A percentile compares a stretch with the other conserved stretches of the same genome.
These are phyloP conservation scores for Hygrocybe punicea DNA, from an alignment of 768 basidiomycete genomes.

Conservation along the genomic window DNA sequence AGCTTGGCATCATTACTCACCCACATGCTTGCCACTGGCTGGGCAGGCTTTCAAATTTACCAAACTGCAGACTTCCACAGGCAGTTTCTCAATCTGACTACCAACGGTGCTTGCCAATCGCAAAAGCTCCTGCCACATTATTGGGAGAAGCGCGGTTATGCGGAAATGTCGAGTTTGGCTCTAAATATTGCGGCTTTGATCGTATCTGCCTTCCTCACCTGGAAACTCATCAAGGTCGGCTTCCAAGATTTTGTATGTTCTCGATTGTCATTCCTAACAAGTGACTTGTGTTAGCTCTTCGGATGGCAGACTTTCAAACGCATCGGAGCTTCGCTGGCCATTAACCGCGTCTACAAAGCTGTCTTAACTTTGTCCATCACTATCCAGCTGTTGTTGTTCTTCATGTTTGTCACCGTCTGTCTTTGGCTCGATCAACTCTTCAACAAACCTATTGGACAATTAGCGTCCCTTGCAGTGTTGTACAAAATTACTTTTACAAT, in stretches of 20 bases:
- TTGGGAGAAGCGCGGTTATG: constrained; percentile 56
- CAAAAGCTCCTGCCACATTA: constrained; percentile 57
- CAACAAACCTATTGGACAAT: constrained; percentile 59
- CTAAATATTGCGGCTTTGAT: constrained; percentile 61
- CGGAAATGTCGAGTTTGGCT: constrained; percentile 63
- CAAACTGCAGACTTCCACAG: constrained; percentile 56
- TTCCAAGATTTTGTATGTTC: background rate
- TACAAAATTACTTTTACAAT: constrained; percentile 57
- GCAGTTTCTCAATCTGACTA: constrained; percentile 55
- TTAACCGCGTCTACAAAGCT: constrained; percentile 72
- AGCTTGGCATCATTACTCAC: constrained; percentile 66
- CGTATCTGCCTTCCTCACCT: constrained; percentile 62
- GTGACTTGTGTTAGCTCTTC: constrained; percentile 45
- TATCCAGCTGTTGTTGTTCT: constrained; percentile 76
- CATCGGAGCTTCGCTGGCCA: constrained; percentile 68
- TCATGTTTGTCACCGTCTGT: constrained; percentile 64
- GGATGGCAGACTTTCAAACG: constrained; percentile 90
- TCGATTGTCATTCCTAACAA: background rate
- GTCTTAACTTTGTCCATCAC: constrained; percentile 67
- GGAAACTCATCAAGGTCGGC: constrained; percentile 68
- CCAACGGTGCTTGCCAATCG: constrained; percentile 60
- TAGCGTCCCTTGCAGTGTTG: constrained; percentile 41
- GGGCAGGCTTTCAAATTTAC: constrained; percentile 66
- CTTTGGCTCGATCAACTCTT: constrained; percentile 77
- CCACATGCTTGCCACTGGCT: constrained; percentile 67